A percentile compares a stretch with the other conserved stretches of the same genome.
Conservation (phyloP, 805 yeast species). For the Wickerhamomyces mucosus region DNA sequence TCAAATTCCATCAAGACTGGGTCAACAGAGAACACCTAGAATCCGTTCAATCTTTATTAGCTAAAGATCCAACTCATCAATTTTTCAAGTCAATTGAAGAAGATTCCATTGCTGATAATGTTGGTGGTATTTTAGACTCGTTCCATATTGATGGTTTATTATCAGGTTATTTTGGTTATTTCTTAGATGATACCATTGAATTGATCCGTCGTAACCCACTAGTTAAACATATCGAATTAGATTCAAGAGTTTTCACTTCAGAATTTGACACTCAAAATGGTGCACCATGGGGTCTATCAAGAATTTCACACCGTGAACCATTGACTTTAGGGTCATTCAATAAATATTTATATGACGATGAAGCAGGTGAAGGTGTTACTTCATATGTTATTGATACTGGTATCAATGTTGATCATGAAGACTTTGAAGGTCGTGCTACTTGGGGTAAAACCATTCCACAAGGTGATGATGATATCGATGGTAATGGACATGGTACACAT, state of each 20-base stretch:
- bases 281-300: conserved; percentile 92
- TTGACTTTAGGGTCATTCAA: conserved; percentile 60
- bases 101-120: conserved; percentile 18
- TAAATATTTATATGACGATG: conserved; percentile 61
- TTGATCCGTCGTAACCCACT: conserved; percentile 58
- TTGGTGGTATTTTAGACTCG: conserved; percentile 50
- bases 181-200: conserved; percentile 67
- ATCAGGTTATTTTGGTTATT: conserved; percentile 80
- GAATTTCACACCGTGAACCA: conserved; percentile 76
- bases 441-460: conserved; percentile 82
- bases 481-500: conserved; percentile 93
- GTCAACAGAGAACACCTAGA: conserved; percentile 44
- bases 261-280: conserved; percentile 65
- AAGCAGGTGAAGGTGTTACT: conserved; percentile 77
- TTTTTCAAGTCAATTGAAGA: conserved; percentile 27
- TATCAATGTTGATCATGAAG: conserved; percentile 61
- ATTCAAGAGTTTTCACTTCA: conserved; percentile 57
- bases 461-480: conserved; percentile 65
- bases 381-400: conserved; percentile 90
- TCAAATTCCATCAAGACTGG: conserved; percentile 60
- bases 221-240: conserved; percentile 66
- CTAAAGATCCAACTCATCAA: conserved; percentile 24
- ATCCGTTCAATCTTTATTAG: conserved; percentile 27
- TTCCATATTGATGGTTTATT: conserved; percentile 51
- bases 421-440: conserved; percentile 73